Percentiles rank a stretch among this genome's conserved stretches.
Evolutionary conservation across 2,329 filamentous ascomycete genomes (phyloP).

Genomic region (Paramyrothecium roridum): DNA sequence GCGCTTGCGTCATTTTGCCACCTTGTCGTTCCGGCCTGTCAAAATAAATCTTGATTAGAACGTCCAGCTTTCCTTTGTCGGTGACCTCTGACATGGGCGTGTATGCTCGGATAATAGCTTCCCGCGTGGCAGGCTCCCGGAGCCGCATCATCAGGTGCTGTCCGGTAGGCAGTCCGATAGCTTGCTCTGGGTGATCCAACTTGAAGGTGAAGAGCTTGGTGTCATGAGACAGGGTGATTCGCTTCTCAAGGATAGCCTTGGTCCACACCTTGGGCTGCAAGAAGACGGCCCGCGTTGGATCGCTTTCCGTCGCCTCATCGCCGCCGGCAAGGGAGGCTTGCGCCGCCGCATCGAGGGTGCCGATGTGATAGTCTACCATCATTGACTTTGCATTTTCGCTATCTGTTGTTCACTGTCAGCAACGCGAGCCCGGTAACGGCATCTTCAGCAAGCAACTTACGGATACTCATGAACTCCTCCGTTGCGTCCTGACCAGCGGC

Average conservation of each 20-base stretch:
- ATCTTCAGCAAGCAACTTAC: slow-evolving; percentile 47
- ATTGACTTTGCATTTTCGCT: slow-evolving; percentile 89
- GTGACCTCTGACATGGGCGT: slow-evolving; percentile 71
- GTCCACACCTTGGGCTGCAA: slow-evolving; percentile 70
- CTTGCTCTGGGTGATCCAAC: slow-evolving; percentile 68
- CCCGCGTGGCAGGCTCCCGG: slow-evolving; percentile 64
- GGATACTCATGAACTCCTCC: slow-evolving; percentile 90
- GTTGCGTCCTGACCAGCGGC: slow-evolving; percentile 79
- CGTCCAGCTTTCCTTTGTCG: slow-evolving; percentile 62
- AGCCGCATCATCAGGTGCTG: slow-evolving; percentile 86
- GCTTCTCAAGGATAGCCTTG: slow-evolving; percentile 67
- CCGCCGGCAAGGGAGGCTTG: slow-evolving; percentile 46
- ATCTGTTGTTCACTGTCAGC: slow-evolving; percentile 50
- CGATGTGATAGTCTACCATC: slow-evolving; percentile 85
- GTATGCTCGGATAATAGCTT: slow-evolving; percentile 80
- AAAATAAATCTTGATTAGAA: slow-evolving; percentile 82
- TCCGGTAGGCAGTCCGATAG: slow-evolving; percentile 74
- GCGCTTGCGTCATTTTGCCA: slow-evolving; percentile 77
- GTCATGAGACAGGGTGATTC: slow-evolving; percentile 70
- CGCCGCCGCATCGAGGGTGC: slow-evolving; percentile 64
- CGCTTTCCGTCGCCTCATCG: slow-evolving; percentile 28
- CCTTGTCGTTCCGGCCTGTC: slow-evolving; percentile 55
- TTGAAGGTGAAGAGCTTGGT: slow-evolving; percentile 79
- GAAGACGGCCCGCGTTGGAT: slow-evolving; percentile 57
- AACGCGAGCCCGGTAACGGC: not conserved